Conservation (phyloP, 2,329 filamentous ascomycete species). For the Venturia oleaginea region DNA sequence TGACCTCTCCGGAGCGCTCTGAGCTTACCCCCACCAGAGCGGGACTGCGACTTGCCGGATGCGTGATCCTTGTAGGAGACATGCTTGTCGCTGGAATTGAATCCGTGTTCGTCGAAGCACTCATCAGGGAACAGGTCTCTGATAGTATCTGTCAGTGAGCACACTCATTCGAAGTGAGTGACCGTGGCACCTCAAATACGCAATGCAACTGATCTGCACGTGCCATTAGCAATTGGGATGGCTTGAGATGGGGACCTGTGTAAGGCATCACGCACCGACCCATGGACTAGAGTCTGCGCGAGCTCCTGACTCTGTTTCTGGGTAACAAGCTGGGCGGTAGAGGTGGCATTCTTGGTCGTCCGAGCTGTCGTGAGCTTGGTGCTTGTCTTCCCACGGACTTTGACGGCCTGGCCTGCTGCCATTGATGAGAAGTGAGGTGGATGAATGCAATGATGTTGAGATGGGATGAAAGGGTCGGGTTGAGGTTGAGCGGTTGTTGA, state of each 20-base stretch:
- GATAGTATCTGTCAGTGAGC: not conserved
- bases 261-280: conserved; percentile 29
- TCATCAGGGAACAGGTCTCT: conserved; percentile 25
- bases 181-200: conserved; percentile 22
- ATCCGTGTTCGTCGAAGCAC: conserved; percentile 23
- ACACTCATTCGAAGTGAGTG: not conserved
- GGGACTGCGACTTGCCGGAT: conserved; percentile 17
- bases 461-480: not conserved
- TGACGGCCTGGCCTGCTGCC: conserved; percentile 5
- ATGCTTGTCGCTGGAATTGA: conserved; percentile 19
- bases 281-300: conserved; percentile 39
- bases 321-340: conserved; percentile 17
- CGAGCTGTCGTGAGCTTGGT: conserved; percentile 16
- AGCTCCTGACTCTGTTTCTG: conserved; percentile 39
- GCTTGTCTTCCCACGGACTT: conserved; percentile 2
- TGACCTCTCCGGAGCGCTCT: conserved; percentile 32
- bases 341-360: conserved; percentile 18
- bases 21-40: conserved; percentile 24
- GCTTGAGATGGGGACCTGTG: not conserved
- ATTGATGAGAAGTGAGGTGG: not conserved
- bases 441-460: not conserved
- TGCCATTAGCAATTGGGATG: conserved; percentile 11
- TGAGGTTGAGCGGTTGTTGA: not conserved
- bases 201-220: conserved; percentile 26
- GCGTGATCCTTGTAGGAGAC: conserved; percentile 26